Conservation (phyloP, 2,329 filamentous ascomycete genomes). For the Aspergillus fumigatus region DNA sequence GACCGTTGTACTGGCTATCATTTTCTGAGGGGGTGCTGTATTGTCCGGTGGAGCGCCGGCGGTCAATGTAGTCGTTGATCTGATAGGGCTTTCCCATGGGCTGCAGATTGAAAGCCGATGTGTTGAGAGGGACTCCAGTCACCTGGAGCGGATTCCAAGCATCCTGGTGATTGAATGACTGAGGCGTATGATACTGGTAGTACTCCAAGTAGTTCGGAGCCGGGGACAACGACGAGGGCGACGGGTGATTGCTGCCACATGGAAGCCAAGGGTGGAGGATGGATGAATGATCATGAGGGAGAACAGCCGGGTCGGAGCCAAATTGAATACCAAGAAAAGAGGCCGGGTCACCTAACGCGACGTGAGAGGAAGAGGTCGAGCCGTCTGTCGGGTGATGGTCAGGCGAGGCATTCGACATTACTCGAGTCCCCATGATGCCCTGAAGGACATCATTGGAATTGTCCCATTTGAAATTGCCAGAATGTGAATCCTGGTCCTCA, state of each 20-base stretch:
- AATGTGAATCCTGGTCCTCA: conserved; percentile 8
- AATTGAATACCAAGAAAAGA: conserved; percentile 25
- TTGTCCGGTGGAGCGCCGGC: conserved; percentile 20
- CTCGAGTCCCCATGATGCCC: conserved; percentile 23
- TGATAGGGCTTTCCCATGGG: conserved; percentile 16
- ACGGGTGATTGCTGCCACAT: conserved; percentile 4
- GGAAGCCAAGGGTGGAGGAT: conserved; percentile 19
- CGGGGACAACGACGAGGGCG: conserved; percentile 16
- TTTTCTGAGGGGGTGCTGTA: conserved; percentile 29
- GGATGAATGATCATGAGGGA: conserved; percentile 16
- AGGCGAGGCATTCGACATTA: conserved; percentile 10
- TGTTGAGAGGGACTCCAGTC: conserved; percentile 20
- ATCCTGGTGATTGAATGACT: conserved; percentile 22
- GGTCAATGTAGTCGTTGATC: conserved; percentile 16
- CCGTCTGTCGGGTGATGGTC: conserved; percentile 9
- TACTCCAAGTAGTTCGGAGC: conserved; percentile 17
- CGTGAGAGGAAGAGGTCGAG: conserved; percentile 9
- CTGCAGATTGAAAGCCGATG: conserved; percentile 13
- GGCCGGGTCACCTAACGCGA: conserved; percentile 18
- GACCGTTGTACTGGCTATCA: conserved; percentile 28
- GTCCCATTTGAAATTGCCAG: conserved; percentile 17
- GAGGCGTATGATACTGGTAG: conserved; percentile 16
- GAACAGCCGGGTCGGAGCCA: conserved; percentile 15
- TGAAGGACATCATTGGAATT: conserved; percentile 28
- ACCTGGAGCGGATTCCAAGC: conserved; percentile 32